Conservation (phyloP, 345 rosid species). For the Eucalyptus pauciflora region DNA sequence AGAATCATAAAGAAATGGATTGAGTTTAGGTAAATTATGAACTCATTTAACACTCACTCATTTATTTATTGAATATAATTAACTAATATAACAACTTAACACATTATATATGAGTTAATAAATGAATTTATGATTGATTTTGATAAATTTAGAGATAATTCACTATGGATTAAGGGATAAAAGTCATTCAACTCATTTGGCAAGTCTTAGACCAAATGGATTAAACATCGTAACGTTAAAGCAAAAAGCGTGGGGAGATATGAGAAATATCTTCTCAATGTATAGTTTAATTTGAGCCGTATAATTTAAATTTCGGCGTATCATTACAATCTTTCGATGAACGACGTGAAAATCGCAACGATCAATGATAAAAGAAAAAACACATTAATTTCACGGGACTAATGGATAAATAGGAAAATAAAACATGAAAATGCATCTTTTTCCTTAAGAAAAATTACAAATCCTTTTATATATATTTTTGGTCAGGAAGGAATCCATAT, state of each 20-base stretch:
- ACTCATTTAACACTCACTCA: too few relatives aligned
- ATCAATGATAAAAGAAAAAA: neutral
- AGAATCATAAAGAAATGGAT: too few relatives aligned
- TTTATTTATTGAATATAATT: too few relatives aligned
- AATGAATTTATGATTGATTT: neutral
- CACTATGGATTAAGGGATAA: neutral
- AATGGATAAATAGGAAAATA: neutral
- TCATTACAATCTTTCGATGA: neutral
- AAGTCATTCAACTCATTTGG: neutral
- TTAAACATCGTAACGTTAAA: neutral
- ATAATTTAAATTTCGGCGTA: neutral
- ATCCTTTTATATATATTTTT: neutral
- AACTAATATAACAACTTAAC: too few relatives aligned
- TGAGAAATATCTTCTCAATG: too few relatives aligned
- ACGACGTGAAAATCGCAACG: too few relatives aligned
- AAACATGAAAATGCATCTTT: neutral
- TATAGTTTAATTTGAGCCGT: too few relatives aligned
- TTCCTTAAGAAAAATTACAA: neutral
- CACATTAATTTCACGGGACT: neutral
- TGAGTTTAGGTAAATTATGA: neutral
- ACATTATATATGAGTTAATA: neutral
- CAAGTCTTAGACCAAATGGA: neutral
- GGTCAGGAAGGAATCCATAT: neutral
- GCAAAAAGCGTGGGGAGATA: neutral
- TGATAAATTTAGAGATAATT: too few relatives aligned